phyloP scores from a whole-genome alignment of 345 rosid genomes.

The Gossypium bickii region DNA sequence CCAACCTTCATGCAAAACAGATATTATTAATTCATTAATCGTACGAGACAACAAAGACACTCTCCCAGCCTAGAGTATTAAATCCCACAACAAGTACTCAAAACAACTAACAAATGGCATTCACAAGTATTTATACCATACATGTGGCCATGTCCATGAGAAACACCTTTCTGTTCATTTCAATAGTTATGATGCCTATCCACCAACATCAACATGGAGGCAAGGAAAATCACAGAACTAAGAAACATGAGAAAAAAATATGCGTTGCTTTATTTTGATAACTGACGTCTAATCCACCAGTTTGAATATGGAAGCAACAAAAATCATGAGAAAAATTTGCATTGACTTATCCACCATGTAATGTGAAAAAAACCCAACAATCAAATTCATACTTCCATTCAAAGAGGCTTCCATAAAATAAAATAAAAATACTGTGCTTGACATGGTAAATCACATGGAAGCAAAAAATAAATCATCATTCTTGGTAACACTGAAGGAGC shows the following conservation, averaged over 20 bases:
- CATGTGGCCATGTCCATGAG: background rate
- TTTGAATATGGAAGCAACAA: background rate
- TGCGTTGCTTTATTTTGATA: background rate
- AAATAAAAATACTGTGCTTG: background rate
- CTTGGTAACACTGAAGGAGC: background rate
- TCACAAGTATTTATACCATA: background rate
- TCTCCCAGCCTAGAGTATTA: conserved; percentile 3
- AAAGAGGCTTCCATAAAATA: background rate
- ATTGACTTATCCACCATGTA: background rate
- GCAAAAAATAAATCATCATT: background rate
- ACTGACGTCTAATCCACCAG: background rate
- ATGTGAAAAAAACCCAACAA: background rate
- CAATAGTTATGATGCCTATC: background rate
- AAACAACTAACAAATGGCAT: conserved; percentile 2
- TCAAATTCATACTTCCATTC: conserved; percentile 1
- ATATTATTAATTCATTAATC: conserved; percentile 18
- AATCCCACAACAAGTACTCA: background rate
- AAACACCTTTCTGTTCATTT: background rate
- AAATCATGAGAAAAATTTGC: background rate
- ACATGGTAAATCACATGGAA: background rate
- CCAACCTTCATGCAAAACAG: conserved; percentile 93
- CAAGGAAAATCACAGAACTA: background rate
- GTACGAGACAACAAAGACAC: conserved; percentile 4
- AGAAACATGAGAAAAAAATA: background rate
- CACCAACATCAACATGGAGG: background rate